Conservation (phyloP, 805 yeast genomes). For the Starmera amethionina region DNA sequence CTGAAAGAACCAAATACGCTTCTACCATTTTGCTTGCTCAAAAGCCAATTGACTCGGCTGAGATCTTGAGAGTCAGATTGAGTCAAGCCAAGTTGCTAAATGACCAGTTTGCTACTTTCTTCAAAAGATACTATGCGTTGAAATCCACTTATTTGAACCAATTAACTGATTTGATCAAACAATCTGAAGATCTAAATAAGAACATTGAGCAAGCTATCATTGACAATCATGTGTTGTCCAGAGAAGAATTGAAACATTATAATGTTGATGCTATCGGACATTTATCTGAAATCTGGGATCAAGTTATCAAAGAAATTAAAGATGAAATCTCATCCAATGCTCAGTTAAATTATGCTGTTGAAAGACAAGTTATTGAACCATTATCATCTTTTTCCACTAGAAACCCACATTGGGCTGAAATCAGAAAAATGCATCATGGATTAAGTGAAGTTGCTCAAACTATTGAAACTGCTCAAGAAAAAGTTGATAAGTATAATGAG, state of each 20-base stretch:
- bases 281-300: constrained; percentile 33
- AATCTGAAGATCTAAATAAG: constrained; percentile 21
- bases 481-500: constrained; percentile 25
- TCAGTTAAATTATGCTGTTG: constrained; percentile 34
- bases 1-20: constrained; percentile 27
- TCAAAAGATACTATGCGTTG: constrained; percentile 30
- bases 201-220: constrained; percentile 22
- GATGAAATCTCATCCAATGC: constrained; percentile 43
- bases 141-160: constrained; percentile 14
- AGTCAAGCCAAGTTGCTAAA: constrained; percentile 45
- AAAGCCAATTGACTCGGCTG: constrained; percentile 50
- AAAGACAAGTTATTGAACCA: constrained; percentile 45
- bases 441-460: constrained; percentile 33
- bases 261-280: constrained; percentile 40
- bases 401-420: constrained; percentile 46
- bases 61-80: constrained; percentile 46
- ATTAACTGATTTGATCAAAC: constrained; percentile 11
- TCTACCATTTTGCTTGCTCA: constrained; percentile 32
- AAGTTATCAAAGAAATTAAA: constrained; percentile 29
- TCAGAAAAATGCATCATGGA: constrained; percentile 34
- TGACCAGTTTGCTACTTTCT: constrained; percentile 51
- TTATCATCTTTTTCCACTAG: constrained; percentile 42
- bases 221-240: constrained; percentile 30
- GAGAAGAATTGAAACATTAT: constrained; percentile 37
- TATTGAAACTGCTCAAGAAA: constrained; percentile 30